These are phyloP conservation scores for Colletotrichum lentis DNA, from an alignment of 2,329 filamentous ascomycete species.

Conservation along the genomic window DNA sequence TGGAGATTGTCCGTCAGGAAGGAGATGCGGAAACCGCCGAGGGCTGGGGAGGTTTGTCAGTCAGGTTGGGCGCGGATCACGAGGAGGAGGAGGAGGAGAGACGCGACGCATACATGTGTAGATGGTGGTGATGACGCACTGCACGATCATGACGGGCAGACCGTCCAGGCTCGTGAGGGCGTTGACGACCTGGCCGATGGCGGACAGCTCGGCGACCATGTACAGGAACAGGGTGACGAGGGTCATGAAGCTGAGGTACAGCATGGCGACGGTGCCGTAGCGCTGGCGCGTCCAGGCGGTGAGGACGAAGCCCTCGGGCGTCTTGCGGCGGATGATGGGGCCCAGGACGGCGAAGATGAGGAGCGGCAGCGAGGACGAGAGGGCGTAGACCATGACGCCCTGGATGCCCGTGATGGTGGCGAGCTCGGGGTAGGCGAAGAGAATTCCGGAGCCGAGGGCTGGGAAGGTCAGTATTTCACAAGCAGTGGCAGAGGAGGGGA, in stretches of 20 bases:
- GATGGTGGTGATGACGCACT: constrained; percentile 80
- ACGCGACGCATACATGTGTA: constrained; percentile 72
- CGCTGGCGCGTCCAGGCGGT: constrained; percentile 85
- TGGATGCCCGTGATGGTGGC: constrained; percentile 82
- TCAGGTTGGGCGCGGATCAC: constrained; percentile 25
- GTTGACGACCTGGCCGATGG: constrained; percentile 79
- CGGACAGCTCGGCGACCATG: constrained; percentile 86
- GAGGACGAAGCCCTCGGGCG: constrained; percentile 83
- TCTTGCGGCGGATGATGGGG: constrained; percentile 80
- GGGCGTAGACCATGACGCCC: constrained; percentile 78
- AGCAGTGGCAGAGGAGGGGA: constrained; percentile 40
- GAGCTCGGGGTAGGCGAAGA: constrained; percentile 84
- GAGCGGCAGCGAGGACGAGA: constrained; percentile 76
- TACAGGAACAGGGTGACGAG: constrained; percentile 85
- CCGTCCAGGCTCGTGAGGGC: constrained; percentile 78
- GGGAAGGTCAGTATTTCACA: constrained; percentile 54
- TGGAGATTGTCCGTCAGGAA: constrained; percentile 87
- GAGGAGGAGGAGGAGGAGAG: not conserved
- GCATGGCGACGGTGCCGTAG: constrained; percentile 72
- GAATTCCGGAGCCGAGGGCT: constrained; percentile 85
- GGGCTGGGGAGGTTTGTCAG: constrained; percentile 55
- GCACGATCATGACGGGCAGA: constrained; percentile 78
- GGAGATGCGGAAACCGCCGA: constrained; percentile 84
- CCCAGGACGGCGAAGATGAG: constrained; percentile 78
- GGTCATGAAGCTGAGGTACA: constrained; percentile 81